phyloP scores from a whole-genome alignment of 1,284 basidiomycete genomes.

The Heterobasidion parviporum region DNA sequence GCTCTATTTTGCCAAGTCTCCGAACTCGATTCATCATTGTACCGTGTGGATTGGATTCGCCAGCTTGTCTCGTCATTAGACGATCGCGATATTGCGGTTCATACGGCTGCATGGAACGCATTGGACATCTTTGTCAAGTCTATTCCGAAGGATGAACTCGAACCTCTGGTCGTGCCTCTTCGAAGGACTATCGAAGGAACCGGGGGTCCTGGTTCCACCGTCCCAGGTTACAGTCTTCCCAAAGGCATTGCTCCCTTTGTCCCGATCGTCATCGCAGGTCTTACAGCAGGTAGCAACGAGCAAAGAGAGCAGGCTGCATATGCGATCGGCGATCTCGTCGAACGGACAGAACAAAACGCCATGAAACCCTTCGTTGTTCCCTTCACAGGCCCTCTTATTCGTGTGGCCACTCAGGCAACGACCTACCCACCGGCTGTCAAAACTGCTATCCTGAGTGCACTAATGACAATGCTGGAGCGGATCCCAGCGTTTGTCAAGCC shows the following conservation, averaged over 20 bases:
- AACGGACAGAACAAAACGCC: conserved; percentile 80
- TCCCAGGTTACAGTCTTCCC: conserved; percentile 85
- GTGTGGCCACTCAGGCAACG: conserved; percentile 83
- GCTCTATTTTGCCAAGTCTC: conserved; percentile 77
- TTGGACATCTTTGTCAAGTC: conserved; percentile 89
- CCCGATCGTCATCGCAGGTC: conserved; percentile 85
- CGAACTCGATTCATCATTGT: conserved; percentile 72
- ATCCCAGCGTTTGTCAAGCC: conserved; percentile 91
- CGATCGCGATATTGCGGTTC: conserved; percentile 67
- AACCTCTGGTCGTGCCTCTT: conserved; percentile 82
- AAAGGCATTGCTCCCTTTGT: conserved; percentile 89
- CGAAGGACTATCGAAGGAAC: conserved; percentile 84
- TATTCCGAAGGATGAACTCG: conserved; percentile 88
- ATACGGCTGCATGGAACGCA: conserved; percentile 78
- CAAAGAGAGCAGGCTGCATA: conserved; percentile 91
- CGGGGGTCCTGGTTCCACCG: conserved; percentile 69
- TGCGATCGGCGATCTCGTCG: conserved; percentile 91
- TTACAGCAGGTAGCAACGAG: conserved; percentile 76
- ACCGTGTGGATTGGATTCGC: conserved; percentile 93
- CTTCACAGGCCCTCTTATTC: conserved; percentile 94
- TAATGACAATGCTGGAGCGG: conserved; percentile 74
- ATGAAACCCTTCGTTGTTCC: conserved; percentile 97
- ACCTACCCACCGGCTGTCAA: conserved; percentile 89
- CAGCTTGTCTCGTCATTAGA: conserved; percentile 84
- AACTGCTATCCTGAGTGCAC: conserved; percentile 77